These are phyloP conservation scores for Selaginella tamariscina DNA, from an alignment of 75 land plant species.

Conservation along the genomic window DNA sequence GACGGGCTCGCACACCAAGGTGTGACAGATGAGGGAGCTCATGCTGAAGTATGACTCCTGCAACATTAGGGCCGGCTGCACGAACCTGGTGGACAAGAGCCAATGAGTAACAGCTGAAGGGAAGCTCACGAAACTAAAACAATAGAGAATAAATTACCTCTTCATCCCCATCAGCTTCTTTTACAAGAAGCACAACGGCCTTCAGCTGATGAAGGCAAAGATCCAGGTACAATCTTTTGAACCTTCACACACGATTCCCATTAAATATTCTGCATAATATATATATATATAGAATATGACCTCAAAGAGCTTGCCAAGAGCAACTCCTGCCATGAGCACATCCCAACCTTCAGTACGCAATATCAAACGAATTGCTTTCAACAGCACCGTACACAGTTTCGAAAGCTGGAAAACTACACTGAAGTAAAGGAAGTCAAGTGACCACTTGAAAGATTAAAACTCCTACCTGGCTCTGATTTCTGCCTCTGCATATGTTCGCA, in stretches of 20 bases:
- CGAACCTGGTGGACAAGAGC: constrained; percentile 43
- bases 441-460: neutral
- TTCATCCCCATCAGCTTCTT: constrained; percentile 95
- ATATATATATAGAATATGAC: constrained; percentile 18
- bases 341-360: constrained; percentile 82
- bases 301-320: constrained; percentile 57
- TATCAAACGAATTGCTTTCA: constrained; percentile 51
- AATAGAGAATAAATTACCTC: constrained; percentile 40
- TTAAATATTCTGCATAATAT: too few species aligned
- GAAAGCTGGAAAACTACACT: constrained; percentile 97
- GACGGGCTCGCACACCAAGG: constrained; percentile 95
- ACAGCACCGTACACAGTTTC: constrained; percentile 60
- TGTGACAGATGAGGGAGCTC: constrained; percentile 96
- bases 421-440: neutral
- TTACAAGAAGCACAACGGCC: constrained; percentile 69
- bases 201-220: constrained; percentile 39
- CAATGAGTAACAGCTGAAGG: neutral
- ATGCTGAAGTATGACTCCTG: constrained; percentile 81
- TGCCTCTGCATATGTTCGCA: constrained; percentile 88
- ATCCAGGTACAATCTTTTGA: constrained; percentile 77
- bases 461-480: constrained; percentile 93
- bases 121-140: neutral
- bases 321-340: constrained; percentile 73
- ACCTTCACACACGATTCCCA: constrained; percentile 41
- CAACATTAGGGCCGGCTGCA: constrained; percentile 77